A percentile compares a stretch with the other conserved stretches of the same genome.
phyloP scores from a whole-genome alignment of 371 early-diverging fungal genomes.

The Zopfochytrium polystomum region DNA sequence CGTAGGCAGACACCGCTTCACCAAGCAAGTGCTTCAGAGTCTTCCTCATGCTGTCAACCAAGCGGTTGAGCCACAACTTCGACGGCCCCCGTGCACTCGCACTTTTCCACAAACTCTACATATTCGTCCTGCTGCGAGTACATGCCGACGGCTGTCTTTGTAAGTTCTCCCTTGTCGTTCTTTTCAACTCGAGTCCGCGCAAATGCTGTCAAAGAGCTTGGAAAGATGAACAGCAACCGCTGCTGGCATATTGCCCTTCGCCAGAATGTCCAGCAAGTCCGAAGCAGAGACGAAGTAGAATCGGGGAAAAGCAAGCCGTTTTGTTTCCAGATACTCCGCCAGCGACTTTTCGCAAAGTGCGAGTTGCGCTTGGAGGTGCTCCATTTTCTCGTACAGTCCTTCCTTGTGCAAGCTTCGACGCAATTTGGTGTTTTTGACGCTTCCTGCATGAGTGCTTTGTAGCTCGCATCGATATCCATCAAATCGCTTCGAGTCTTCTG shows the following conservation, averaged over 20 bases:
- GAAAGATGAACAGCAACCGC: conserved; percentile 56
- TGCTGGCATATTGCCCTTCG: conserved; percentile 59
- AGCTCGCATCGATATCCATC: conserved; percentile 56
- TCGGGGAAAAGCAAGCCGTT: conserved; percentile 60
- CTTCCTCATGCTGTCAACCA: conserved; percentile 53
- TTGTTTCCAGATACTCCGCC: conserved; percentile 63
- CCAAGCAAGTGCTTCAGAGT: conserved; percentile 50
- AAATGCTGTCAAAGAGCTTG: conserved; percentile 59
- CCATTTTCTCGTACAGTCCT: conserved; percentile 54
- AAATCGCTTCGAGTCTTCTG: conserved; percentile 62
- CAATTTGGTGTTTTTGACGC: conserved; percentile 58
- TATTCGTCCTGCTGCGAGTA: conserved; percentile 59
- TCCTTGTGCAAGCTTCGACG: conserved; percentile 53
- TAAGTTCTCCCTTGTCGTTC: conserved; percentile 43
- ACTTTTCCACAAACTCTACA: conserved; percentile 50
- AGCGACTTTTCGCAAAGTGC: conserved; percentile 63
- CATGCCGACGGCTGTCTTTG: conserved; percentile 63
- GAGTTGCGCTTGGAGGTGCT: conserved; percentile 54
- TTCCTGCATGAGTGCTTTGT: conserved; percentile 56
- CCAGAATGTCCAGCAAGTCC: conserved; percentile 63
- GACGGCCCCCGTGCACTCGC: conserved; percentile 59
- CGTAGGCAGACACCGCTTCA: conserved; percentile 57
- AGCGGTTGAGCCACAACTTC: conserved; percentile 61
- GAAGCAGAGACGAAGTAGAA: conserved; percentile 64
- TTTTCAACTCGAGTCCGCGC: conserved; percentile 52